Percentiles rank a stretch among this genome's conserved stretches.
Evolutionary conservation across 2,329 filamentous ascomycete genomes (phyloP).

Genomic region (Pochonia chlamydosporia): DNA sequence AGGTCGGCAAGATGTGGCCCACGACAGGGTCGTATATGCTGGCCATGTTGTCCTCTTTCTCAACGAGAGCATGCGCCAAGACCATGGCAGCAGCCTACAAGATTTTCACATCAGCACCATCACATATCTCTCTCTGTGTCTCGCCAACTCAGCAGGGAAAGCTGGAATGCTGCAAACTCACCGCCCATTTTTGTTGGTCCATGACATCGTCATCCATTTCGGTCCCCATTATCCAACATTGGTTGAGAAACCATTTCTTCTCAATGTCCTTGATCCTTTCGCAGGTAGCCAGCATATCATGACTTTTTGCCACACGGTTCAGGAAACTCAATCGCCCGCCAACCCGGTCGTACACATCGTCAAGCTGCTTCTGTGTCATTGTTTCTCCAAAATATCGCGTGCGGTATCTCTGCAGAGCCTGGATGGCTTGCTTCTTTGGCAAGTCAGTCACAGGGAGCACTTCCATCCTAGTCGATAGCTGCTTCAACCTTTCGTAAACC

Average conservation of each 20-base stretch:
- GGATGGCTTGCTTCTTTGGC: constrained; percentile 69
- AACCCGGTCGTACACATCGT: constrained; percentile 78
- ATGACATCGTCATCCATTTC: constrained; percentile 96
- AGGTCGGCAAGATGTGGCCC: constrained; percentile 74
- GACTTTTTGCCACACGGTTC: constrained; percentile 81
- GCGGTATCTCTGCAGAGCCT: constrained; percentile 75
- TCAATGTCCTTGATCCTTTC: constrained; percentile 64
- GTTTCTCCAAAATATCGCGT: constrained; percentile 66
- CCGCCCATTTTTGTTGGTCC: constrained; percentile 94
- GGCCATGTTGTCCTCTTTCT: constrained; percentile 64
- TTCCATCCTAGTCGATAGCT: constrained; percentile 90
- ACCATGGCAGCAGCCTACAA: constrained; percentile 82
- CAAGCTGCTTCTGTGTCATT: constrained; percentile 49
- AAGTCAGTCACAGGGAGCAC: constrained; percentile 82
- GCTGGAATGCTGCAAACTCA: constrained; percentile 33
- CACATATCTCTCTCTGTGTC: too few relatives aligned
- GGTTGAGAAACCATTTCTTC: constrained; percentile 72
- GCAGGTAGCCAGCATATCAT: constrained; percentile 74
- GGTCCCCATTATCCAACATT: constrained; percentile 66
- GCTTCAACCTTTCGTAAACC: constrained; percentile 93
- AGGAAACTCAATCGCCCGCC: constrained; percentile 86
- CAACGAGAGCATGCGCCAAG: constrained; percentile 84
- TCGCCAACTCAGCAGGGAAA: not conserved
- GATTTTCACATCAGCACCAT: not conserved
- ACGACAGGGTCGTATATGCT: constrained; percentile 57